Conservation (phyloP, 495 filamentous ascomycete genomes). For the Lichina pygmaea region DNA sequence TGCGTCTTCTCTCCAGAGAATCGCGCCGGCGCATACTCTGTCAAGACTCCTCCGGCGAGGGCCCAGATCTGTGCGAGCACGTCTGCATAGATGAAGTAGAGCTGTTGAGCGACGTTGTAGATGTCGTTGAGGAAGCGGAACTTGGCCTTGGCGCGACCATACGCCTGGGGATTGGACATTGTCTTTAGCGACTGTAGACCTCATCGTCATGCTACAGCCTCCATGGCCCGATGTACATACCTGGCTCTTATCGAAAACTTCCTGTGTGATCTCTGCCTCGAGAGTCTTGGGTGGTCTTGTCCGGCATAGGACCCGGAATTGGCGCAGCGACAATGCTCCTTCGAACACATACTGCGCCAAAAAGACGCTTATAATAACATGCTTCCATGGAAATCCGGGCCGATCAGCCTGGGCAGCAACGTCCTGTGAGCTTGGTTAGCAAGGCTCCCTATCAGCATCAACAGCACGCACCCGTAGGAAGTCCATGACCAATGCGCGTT, state of each 20-base stretch:
- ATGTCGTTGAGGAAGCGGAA: slow-evolving; percentile 55
- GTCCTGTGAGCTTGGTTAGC: slow-evolving; percentile 24
- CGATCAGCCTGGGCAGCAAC: slow-evolving; percentile 69
- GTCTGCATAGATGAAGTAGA: slow-evolving; percentile 71
- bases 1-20: slow-evolving; percentile 87
- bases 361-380: slow-evolving; percentile 77
- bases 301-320: slow-evolving; percentile 59
- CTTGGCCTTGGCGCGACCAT: slow-evolving; percentile 82
- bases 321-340: slow-evolving; percentile 55
- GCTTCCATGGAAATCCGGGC: slow-evolving; percentile 91
- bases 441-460: slow-evolving; percentile 1
- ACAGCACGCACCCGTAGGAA: slow-evolving; percentile 8
- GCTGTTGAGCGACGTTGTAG: slow-evolving; percentile 64
- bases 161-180: slow-evolving; percentile 26
- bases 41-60: slow-evolving; percentile 44
- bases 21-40: slow-evolving; percentile 41
- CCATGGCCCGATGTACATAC: slow-evolving; percentile 14
- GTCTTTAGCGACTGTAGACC: not conserved
- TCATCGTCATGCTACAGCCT: not conserved
- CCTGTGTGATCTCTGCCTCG: slow-evolving; percentile 58
- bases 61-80: slow-evolving; percentile 76
- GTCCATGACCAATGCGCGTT: slow-evolving; percentile 1
- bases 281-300: slow-evolving; percentile 64
- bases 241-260: slow-evolving; percentile 86
- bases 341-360: slow-evolving; percentile 72